Conservation (phyloP, 495 filamentous ascomycete species). For the Hypoxylon fragiforme region DNA sequence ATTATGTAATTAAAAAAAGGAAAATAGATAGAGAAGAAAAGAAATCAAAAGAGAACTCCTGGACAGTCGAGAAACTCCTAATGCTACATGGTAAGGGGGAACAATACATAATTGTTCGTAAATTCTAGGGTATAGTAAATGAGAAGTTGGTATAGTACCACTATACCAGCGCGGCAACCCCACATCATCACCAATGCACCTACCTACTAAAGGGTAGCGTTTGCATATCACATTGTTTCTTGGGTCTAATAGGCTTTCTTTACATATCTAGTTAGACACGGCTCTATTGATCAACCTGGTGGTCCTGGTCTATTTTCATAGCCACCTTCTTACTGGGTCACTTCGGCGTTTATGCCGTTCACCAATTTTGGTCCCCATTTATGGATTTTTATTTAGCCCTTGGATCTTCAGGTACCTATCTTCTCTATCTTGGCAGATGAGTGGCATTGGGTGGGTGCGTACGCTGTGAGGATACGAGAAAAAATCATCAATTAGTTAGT, state of each 20-base stretch:
- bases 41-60: too few species aligned
- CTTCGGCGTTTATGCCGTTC: slow-evolving; percentile 9
- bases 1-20: too few species aligned
- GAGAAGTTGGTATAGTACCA: neutral
- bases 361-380: too few species aligned
- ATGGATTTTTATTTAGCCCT: too few species aligned
- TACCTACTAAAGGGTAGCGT: neutral
- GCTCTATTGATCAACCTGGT: slow-evolving; percentile 15
- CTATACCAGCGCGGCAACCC: neutral
- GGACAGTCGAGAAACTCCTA: neutral
- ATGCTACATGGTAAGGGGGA: neutral
- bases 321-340: neutral
- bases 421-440: neutral
- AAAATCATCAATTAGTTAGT: neutral
- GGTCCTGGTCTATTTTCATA: neutral
- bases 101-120: neutral
- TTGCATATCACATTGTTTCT: neutral
- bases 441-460: neutral
- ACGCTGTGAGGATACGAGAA: neutral
- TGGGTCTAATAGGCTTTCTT: neutral
- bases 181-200: neutral
- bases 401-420: neutral
- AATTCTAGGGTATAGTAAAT: neutral
- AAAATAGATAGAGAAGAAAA: too few species aligned
- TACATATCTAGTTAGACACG: slow-evolving; percentile 2